Percentiles rank a stretch among this genome's conserved stretches.
These are phyloP conservation scores for Quercus agrifolia DNA, from an alignment of 306 rosid genomes.

Conservation along the genomic window DNA sequence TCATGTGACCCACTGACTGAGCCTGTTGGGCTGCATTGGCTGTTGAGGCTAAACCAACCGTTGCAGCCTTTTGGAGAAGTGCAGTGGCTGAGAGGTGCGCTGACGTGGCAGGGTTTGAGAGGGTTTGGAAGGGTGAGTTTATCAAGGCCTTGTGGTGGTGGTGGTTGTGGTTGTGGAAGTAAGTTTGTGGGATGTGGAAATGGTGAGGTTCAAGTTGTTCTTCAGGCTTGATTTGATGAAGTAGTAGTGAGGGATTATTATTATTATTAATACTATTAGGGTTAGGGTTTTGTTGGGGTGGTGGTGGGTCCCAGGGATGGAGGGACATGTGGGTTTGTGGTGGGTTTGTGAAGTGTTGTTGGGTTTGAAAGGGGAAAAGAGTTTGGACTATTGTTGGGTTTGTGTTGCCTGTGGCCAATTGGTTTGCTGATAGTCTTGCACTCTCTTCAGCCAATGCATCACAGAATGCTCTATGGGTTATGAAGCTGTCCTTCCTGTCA, in stretches of 20 bases:
- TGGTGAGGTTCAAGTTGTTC: constrained; percentile 12
- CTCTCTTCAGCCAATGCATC: constrained; percentile 96
- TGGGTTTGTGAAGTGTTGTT: constrained; percentile 16
- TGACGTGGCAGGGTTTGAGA: constrained; percentile 40
- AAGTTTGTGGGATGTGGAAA: constrained; percentile 15
- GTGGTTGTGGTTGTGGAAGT: constrained; percentile 23
- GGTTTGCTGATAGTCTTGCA: constrained; percentile 66
- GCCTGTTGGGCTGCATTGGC: constrained; percentile 30
- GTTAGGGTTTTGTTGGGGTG: constrained; percentile 61
- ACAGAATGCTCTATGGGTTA: constrained; percentile 95
- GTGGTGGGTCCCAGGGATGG: constrained; percentile 52
- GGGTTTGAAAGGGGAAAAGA: constrained; percentile 55
- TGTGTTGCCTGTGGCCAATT: constrained; percentile 17
- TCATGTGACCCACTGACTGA: constrained; percentile 34
- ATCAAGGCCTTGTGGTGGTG: constrained; percentile 25
- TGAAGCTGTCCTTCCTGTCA: constrained; percentile 90
- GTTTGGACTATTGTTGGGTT: constrained; percentile 23
- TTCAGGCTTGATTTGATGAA: constrained; percentile 47
- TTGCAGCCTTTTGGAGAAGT: constrained; percentile 86
- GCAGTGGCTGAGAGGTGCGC: constrained; percentile 89
- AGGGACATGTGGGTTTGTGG: constrained; percentile 23
- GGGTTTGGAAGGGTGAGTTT: constrained; percentile 39
- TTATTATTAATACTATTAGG: constrained; percentile 25
- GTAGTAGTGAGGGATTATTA: neutral
- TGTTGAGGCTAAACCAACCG: constrained; percentile 41